A percentile compares a stretch with the other conserved stretches of the same genome.
phyloP scores from a whole-genome alignment of 306 rosid species.

The Rosa multiflora region DNA sequence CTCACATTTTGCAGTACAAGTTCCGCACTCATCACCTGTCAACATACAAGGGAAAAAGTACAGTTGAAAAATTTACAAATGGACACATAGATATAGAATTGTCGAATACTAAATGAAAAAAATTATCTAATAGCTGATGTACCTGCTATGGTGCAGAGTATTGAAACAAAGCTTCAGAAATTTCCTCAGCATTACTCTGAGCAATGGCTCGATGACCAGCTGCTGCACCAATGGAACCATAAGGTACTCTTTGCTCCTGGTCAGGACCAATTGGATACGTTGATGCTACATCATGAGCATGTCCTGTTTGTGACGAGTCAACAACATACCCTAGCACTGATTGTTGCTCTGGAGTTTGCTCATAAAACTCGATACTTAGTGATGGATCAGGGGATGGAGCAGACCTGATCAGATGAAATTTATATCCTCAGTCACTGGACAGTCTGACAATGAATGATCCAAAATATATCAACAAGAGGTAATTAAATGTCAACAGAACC shows the following conservation, averaged over 20 bases:
- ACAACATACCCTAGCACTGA: too few relatives aligned
- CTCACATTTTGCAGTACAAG: conserved; percentile 66
- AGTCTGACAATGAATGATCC: conserved; percentile 5
- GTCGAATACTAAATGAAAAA: neutral
- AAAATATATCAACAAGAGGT: conserved; percentile 5
- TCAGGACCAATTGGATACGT: too few relatives aligned
- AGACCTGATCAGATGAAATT: conserved; percentile 42
- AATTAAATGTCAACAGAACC: conserved; percentile 15
- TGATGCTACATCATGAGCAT: too few relatives aligned
- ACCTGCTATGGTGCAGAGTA: conserved; percentile 99
- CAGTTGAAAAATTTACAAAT: neutral
- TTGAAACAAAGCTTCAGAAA: too few relatives aligned
- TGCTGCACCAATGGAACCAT: too few relatives aligned
- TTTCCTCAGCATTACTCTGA: too few relatives aligned
- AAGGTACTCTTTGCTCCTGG: too few relatives aligned
- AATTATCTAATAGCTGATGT: conserved; percentile 3
- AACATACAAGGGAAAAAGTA: conserved; percentile 6
- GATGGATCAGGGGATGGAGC: conserved; percentile 90
- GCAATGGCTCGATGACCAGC: too few relatives aligned
- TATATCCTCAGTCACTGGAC: conserved; percentile 5
- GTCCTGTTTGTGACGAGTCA: too few relatives aligned
- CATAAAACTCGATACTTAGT: too few relatives aligned
- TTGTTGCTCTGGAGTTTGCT: too few relatives aligned
- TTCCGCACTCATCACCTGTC: conserved; percentile 95
- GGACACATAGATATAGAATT: neutral